Base-by-base conservation (phyloP, 1,284 basidiomycete species). In the Cronartium quercuum region DNA sequence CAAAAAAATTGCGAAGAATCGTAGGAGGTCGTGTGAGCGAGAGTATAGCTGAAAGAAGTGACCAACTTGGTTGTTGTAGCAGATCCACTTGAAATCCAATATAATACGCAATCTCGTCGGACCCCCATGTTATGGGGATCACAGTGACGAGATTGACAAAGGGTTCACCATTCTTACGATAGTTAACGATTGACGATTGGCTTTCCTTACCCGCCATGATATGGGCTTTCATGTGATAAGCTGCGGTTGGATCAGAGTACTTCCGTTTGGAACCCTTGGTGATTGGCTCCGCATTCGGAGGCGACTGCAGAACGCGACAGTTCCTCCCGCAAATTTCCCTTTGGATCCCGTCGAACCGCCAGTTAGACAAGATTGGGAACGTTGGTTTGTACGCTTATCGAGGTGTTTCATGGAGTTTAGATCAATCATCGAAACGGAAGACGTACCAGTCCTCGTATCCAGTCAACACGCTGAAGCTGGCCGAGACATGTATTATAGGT, bases 401-500 rank as follows among this genome's bases (percentile, higher is more conserved):
- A n/a, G n/a, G n/a, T n/a, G n/a, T n/a, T n/a, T n/a, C n/a, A n/a
- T n/a, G n/a, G n/a, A n/a, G n/a, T n/a, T n/a, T n/a, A n/a, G n/a
- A n/a, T n/a, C n/a, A n/a, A n/a, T n/a, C n/a, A n/a, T n/a, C n/a
- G n/a, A n/a, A n/a, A n/a, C n/a, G n/a, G n/a, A n/a, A n/a, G n/a
- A n/a, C n/a, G n/a, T n/a, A n/a, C n/a, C n/a, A 83, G 78, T 90
- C 88, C 10, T 84, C 79, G 81, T 96, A 97, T 0, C 92, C 93
- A 0, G 93, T 97, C 76, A 97, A 85, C 34, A 85, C 84, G 79
- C 85, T 88, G 81, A 96, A 96, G 0, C 84, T 85, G 34, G 91
- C 91, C 12, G 88, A 90, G 75, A 91, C 91, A 79, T 94, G 96
- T 10, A 96, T 88, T 79, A 97, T 89, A 0, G 94, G 92, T 64